Base-by-base conservation (phyloP, 2,329 filamentous ascomycete genomes). In the Apiospora sp. region DNA sequence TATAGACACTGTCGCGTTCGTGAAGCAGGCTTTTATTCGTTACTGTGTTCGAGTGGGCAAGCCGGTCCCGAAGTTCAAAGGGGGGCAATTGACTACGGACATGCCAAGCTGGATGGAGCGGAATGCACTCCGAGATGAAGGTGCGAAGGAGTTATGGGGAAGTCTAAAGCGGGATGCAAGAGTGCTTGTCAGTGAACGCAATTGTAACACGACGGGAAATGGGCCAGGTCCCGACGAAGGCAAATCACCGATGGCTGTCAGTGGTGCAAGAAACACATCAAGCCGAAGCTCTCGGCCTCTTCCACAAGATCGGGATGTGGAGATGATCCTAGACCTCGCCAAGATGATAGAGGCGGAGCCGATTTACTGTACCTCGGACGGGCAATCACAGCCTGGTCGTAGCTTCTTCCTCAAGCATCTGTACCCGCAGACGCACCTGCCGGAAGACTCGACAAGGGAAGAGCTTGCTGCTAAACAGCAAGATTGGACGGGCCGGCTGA, bases 141-240 rank as follows among this genome's bases (percentile, higher is more conserved):
- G 19, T 7, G 1, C 12, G 1, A n/a, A 49, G 51, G 7, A 30
- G 12, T 4, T 54, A 4, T 54, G 51, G 51, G 24, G 16, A 30
- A 12, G 12, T 5, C 2, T 30, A 4, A 30, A 54, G 5, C 13
- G 24, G 0, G 14, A 30, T 12, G 51, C 24, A 1, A 54, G 4
- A 0, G 51, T 4, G 5, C 14, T 27, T 30, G 24, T 30, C 12
- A 6, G 12, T 6, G 6, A 30, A 16, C 22, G 24, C 4, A 4
- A 16, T 1, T 7, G n/a, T 13, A 13, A 30, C 1, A 2, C 2
- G 2, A 6, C 24, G 24, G 13, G 0, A 10, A 7, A 8, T 13
- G 51, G 7, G 3, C 7, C 6, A 49, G 1, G 22, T 22, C 1
- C 5, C n/a, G 22, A 19, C 13, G 14, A 48, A 48, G n/a, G n/a